Evolutionary conservation across 179 eudicot species (phyloP).

Genomic region (Amaranthus tricolor): DNA sequence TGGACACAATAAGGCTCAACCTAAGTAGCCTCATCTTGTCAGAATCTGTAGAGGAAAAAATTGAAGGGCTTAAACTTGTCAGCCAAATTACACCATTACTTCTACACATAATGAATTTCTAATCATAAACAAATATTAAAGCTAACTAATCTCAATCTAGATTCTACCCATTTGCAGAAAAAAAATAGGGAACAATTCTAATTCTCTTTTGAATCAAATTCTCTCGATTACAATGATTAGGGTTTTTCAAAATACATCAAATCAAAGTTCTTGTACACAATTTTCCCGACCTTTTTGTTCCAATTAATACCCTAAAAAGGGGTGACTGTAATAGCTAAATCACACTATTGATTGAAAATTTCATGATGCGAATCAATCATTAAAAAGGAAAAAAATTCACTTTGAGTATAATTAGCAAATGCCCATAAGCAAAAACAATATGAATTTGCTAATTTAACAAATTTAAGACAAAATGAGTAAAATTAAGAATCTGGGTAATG

Average conservation of each 20-base stretch:
- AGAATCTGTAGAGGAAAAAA: constrained; percentile 11
- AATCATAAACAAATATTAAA: neutral
- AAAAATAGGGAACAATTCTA: neutral
- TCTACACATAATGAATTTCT: neutral
- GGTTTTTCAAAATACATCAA: neutral
- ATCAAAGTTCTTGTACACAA: neutral
- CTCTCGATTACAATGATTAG: neutral
- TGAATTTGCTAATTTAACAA: neutral
- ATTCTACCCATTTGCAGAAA: neutral
- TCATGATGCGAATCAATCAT: neutral
- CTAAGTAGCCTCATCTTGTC: constrained; percentile 29
- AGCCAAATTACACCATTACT: neutral
- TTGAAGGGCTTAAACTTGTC: neutral
- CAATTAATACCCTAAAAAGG: constrained; percentile 4
- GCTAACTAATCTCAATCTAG: neutral
- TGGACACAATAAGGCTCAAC: constrained; percentile 26
- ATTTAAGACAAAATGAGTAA: neutral
- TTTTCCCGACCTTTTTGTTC: neutral
- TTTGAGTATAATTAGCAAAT: neutral
- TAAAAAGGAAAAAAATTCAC: neutral
- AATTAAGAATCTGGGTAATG: constrained; percentile 13
- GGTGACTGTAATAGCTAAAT: neutral
- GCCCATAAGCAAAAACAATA: neutral
- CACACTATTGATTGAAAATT: neutral
- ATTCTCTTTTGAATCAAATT: neutral